Conservation (phyloP, 2,329 filamentous ascomycete species). For the Pezicula radicicola region DNA sequence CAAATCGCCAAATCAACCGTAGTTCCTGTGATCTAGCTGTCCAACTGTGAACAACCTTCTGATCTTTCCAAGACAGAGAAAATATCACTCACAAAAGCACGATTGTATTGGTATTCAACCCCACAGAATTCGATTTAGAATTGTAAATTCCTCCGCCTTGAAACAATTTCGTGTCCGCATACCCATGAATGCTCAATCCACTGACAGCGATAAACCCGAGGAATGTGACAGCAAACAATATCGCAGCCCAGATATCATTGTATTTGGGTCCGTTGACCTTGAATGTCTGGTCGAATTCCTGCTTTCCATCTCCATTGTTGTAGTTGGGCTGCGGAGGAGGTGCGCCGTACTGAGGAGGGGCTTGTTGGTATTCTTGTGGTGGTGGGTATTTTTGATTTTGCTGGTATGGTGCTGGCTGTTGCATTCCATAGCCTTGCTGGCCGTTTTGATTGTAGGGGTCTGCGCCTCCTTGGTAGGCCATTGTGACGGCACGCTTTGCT, state of each 20-base stretch:
- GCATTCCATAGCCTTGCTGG: conserved; percentile 11
- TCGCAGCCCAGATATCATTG: conserved; percentile 86
- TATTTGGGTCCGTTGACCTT: conserved; percentile 80
- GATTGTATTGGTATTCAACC: conserved; percentile 78
- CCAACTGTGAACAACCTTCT: too few species aligned
- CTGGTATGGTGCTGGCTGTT: neutral
- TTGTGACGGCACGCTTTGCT: neutral
- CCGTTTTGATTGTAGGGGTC: conserved; percentile 20
- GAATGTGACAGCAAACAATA: conserved; percentile 71
- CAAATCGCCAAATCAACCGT: neutral
- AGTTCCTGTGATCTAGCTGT: neutral
- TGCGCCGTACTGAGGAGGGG: conserved; percentile 18
- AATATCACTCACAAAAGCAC: conserved; percentile 61
- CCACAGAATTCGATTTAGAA: conserved; percentile 55
- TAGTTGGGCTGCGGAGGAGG: conserved; percentile 1
- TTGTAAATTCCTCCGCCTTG: conserved; percentile 74
- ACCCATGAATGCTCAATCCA: conserved; percentile 72
- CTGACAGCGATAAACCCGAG: conserved; percentile 75
- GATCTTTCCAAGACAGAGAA: neutral
- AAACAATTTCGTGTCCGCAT: conserved; percentile 57
- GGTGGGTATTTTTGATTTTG: conserved; percentile 5
- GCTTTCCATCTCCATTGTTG: conserved; percentile 9
- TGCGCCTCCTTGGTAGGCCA: conserved; percentile 22
- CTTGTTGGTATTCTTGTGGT: conserved; percentile 9
- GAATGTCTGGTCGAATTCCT: conserved; percentile 74